phyloP scores from a whole-genome alignment of 345 rosid species.

The Bruguiera sexangula region DNA sequence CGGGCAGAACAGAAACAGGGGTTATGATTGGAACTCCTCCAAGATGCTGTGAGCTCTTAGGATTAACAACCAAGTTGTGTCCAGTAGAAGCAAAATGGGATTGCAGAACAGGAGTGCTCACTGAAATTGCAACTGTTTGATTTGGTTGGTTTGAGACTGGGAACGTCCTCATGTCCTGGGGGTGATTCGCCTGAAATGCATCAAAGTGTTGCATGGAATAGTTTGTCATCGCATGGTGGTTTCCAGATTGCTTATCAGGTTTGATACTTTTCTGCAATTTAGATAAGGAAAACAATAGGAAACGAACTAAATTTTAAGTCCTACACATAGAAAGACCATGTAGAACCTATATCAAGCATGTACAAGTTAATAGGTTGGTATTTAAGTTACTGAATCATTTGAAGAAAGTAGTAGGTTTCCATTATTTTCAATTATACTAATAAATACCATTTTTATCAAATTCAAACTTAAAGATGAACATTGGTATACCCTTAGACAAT shows the following conservation, averaged over 20 bases:
- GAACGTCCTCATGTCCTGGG: slow-evolving; percentile 51
- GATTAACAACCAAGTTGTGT: slow-evolving; percentile 29
- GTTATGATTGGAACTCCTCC: slow-evolving; percentile 47
- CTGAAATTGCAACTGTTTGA: slow-evolving; percentile 39
- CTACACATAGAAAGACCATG: not conserved
- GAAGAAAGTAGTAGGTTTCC: not conserved
- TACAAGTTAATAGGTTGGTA: not conserved
- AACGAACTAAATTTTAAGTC: not conserved
- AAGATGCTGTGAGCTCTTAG: slow-evolving; percentile 35
- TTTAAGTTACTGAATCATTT: too few species aligned
- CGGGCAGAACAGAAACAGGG: slow-evolving; percentile 43
- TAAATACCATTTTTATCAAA: not conserved
- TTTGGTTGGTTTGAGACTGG: slow-evolving; percentile 43
- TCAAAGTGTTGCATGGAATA: slow-evolving; percentile 38
- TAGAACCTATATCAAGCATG: not conserved
- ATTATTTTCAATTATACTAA: not conserved
- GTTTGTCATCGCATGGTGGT: slow-evolving; percentile 22
- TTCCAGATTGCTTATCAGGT: slow-evolving; percentile 35
- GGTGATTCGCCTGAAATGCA: slow-evolving; percentile 23
- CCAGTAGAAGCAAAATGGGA: slow-evolving; percentile 40
- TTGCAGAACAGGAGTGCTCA: slow-evolving; percentile 44
- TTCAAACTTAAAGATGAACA: not conserved
- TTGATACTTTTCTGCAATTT: slow-evolving; percentile 30
- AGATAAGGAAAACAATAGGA: not conserved
- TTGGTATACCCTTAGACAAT: not conserved